Evolutionary conservation across 768 basidiomycete species (phyloP), one percentile per base, ranked within the genome.

Genomic region (Dioszegia aurantiaca): DNA sequence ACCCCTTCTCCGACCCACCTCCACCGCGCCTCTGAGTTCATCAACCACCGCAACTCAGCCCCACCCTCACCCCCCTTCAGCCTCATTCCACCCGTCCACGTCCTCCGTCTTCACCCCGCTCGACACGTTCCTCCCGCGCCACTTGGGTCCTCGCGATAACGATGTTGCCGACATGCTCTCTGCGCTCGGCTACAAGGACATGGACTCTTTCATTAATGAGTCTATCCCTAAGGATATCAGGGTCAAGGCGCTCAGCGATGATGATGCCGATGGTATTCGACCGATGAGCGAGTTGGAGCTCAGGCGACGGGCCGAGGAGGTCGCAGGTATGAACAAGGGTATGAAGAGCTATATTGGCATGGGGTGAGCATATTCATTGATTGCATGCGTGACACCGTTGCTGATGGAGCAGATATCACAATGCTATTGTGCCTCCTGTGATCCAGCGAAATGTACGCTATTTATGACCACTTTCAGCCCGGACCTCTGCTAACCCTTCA

Each of bases 281-380:
- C 81, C 86, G 1, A 80, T 90, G 60, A 91, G 89, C 74, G 95
- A 99, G 78, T 84, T 87, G 1, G 87, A 98, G 78, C 81, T 99
- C 40, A 80, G 86, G 55, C 78, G 80, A 19, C 80, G 88, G 54
- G 91, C 89, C 0, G 86, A 85, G 72, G 82, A 82, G 65, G 79
- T 98, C 10, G 92, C 85, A n/a, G 78, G 73, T 16, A 81, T 83
- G 73, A 98, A 99, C 78, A 84, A 86, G 77, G 80, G 83, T 4
- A 87, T 87, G 77, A 89, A 87, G 81, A 93, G 86, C 71, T 98
- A 91, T 77, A 99, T 98, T 72, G 95, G 95, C 33, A 91, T 97
- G 90, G 94, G 95, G 65, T 73, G 59, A 62, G 70, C 60, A 12
- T 11, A 12, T 16, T 36, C 27, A 8, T 19, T 17, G 6, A 23